phyloP scores from a whole-genome alignment of 805 yeast genomes.

The Tanozyma kutaoensis region DNA sequence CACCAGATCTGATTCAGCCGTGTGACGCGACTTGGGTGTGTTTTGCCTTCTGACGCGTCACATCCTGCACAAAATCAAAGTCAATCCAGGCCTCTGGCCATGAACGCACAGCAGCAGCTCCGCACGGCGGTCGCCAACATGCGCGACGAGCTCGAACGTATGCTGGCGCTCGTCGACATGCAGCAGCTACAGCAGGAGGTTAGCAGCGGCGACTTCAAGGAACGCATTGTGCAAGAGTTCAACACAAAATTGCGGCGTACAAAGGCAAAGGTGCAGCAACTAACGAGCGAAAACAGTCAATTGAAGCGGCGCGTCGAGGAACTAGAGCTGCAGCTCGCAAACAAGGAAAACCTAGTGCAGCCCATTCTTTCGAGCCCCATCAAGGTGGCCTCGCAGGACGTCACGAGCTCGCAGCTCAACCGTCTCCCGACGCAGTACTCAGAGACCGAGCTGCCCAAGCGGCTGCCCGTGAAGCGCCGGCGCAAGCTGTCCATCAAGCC shows the following conservation, averaged over 20 bases:
- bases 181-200: slow-evolving; percentile 1
- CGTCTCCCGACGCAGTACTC: slow-evolving; percentile 9
- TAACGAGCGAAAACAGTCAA: slow-evolving; percentile 3
- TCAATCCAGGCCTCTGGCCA: no score
- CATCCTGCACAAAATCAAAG: no score
- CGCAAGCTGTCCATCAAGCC: slow-evolving; percentile 1
- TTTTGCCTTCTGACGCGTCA: no score
- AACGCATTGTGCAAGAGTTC: slow-evolving; percentile 5
- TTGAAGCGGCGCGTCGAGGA: slow-evolving; percentile 2
- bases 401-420: slow-evolving; percentile 9
- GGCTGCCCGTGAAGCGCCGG: background rate
- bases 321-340: background rate
- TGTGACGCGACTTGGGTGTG: no score
- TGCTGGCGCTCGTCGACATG: slow-evolving; percentile 3
- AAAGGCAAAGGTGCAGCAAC: slow-evolving; percentile 2
- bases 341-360: no score
- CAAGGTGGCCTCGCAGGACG: no score
- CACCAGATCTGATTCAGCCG: no score
- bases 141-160: slow-evolving; percentile 5
- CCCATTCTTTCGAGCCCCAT: no score
- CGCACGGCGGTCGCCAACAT: slow-evolving; percentile 5
- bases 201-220: slow-evolving; percentile 2
- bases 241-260: slow-evolving; percentile 5
- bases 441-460: slow-evolving; percentile 1
- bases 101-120: slow-evolving; percentile 6